These are phyloP conservation scores for Fusarium illudens DNA, from an alignment of 2,329 filamentous ascomycete genomes.

Conservation along the genomic window DNA sequence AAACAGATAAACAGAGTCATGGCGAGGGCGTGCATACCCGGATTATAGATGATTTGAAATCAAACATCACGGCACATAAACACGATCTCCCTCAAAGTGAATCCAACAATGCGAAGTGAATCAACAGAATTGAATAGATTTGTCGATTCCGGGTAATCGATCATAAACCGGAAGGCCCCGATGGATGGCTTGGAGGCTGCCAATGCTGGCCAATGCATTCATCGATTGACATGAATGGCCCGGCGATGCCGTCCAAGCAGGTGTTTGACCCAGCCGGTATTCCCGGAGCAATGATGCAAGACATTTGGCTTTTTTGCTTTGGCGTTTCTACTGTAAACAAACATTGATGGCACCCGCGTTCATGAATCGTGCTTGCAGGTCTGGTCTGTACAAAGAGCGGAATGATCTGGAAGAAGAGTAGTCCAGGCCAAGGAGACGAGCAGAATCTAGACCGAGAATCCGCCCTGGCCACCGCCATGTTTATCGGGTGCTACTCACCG, in stretches of 20 bases:
- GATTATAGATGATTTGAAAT: constrained; percentile 32
- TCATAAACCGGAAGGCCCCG: background rate
- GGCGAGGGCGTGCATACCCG: constrained; percentile 12
- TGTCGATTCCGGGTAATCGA: background rate
- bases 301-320: background rate
- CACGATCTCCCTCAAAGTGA: background rate
- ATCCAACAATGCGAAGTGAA: background rate
- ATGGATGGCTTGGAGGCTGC: background rate
- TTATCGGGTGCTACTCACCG: constrained; percentile 7
- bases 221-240: constrained; percentile 2
- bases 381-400: background rate
- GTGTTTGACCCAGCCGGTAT: constrained; percentile 9
- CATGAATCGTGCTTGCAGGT: constrained; percentile 15
- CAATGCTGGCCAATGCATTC: constrained; percentile 3
- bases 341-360: background rate
- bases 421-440: background rate
- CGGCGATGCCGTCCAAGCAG: constrained; percentile 25
- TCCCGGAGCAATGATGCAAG: background rate
- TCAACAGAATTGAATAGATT: background rate
- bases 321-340: background rate
- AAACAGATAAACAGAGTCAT: background rate
- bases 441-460: background rate
- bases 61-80: constrained; percentile 8
- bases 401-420: constrained; percentile 27
- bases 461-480: constrained; percentile 7